A percentile compares a stretch with the other conserved stretches of the same genome.
phyloP scores from a whole-genome alignment of 2,329 filamentous ascomycete genomes.

The Emmonsiellopsis sp. region DNA sequence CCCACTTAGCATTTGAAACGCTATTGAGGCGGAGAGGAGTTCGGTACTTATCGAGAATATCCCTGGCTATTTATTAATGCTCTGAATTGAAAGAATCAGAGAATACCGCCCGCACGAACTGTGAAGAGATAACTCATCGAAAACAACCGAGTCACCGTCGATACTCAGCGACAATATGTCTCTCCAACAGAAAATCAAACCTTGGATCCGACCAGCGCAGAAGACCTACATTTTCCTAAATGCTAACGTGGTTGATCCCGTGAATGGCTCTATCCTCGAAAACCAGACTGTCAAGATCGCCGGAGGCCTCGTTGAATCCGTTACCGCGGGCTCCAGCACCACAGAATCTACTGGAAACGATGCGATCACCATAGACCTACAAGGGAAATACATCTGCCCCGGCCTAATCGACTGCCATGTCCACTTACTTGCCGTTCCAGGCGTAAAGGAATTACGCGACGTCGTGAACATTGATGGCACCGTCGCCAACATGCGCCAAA shows the following conservation, averaged over 20 bases:
- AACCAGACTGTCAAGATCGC: slow-evolving; percentile 26
- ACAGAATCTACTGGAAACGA: slow-evolving; percentile 8
- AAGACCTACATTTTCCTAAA: slow-evolving; percentile 18
- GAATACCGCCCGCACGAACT: too few relatives aligned
- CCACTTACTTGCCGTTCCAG: slow-evolving; percentile 39
- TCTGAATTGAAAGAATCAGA: too few relatives aligned
- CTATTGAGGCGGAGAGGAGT: too few relatives aligned
- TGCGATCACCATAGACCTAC: slow-evolving; percentile 29
- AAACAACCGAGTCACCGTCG: too few relatives aligned
- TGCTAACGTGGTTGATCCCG: slow-evolving; percentile 37
- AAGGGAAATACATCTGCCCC: slow-evolving; percentile 40
- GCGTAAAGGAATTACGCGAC: slow-evolving; percentile 18
- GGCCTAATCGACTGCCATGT: slow-evolving; percentile 47
- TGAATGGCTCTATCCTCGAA: slow-evolving; percentile 22
- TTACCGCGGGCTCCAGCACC: slow-evolving; percentile 6
- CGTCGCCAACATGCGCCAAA: slow-evolving; percentile 34
- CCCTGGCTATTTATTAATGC: too few relatives aligned
- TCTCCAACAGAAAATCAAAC: not conserved
- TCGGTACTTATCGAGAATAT: too few relatives aligned
- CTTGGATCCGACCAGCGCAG: not conserved
- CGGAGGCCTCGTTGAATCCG: slow-evolving; percentile 24
- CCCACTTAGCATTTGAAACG: too few relatives aligned
- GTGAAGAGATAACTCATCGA: too few relatives aligned
- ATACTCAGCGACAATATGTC: not conserved
- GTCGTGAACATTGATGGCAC: slow-evolving; percentile 8